Conservation (phyloP, 371 early-diverging fungal species). For the Synchytrium microbalum region DNA sequence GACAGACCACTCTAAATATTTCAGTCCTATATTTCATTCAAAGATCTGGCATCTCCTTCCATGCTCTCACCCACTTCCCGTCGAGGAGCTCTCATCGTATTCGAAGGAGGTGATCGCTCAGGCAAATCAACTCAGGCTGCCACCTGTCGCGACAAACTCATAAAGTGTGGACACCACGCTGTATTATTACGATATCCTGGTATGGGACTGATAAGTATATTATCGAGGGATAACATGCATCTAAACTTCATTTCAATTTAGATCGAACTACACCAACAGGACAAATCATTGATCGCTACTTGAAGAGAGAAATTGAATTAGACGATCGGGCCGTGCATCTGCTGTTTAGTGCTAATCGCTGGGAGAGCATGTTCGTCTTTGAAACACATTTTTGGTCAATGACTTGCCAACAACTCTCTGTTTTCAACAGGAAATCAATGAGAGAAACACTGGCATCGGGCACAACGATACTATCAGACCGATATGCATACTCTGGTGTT, state of each 20-base stretch:
- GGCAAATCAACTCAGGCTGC: conserved; percentile 92
- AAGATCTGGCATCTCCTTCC: no score
- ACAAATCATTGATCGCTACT: conserved; percentile 80
- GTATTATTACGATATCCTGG: conserved; percentile 70
- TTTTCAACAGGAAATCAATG: conserved; percentile 6
- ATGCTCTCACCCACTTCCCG: no score
- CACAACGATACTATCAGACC: conserved; percentile 81
- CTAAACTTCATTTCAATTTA: conserved; percentile 16
- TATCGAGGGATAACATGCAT: not conserved
- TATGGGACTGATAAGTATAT: conserved; percentile 13
- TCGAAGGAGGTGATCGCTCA: conserved; percentile 95
- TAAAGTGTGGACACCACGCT: conserved; percentile 33
- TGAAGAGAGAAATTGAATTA: conserved; percentile 58
- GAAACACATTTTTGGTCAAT: not conserved
- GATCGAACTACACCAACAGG: conserved; percentile 92
- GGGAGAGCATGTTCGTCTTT: conserved; percentile 37
- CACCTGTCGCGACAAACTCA: conserved; percentile 54
- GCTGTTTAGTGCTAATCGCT: conserved; percentile 94
- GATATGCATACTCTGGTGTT: conserved; percentile 97
- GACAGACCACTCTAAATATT: no score
- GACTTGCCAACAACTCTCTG: not conserved
- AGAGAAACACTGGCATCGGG: conserved; percentile 45
- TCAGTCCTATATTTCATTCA: no score
- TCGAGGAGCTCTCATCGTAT: conserved; percentile 90
- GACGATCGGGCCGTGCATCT: conserved; percentile 87